Conservation (phyloP, 352 stramenopile genomes). For the Pythium apleroticum region DNA sequence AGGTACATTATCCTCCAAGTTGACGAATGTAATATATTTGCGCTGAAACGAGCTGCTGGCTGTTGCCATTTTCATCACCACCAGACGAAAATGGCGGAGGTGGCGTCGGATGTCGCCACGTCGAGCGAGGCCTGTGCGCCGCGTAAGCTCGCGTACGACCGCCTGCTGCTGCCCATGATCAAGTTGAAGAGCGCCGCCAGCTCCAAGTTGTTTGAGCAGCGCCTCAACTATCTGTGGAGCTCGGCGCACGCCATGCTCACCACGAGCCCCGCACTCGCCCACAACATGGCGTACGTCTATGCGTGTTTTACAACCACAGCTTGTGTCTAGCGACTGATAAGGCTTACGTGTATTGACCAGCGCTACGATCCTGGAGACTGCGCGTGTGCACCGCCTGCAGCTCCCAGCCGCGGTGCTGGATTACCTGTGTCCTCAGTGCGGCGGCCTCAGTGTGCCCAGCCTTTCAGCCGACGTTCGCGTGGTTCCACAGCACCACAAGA, state of each 20-base stretch:
- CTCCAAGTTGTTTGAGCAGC: constrained; percentile 63
- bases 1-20: not conserved
- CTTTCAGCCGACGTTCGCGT: constrained; percentile 57
- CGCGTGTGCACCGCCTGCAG: constrained; percentile 31
- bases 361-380: constrained; percentile 52
- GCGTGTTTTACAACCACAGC: not conserved
- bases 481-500: constrained; percentile 36
- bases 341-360: constrained; percentile 26
- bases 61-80: not conserved
- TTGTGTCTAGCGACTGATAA: not conserved
- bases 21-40: constrained; percentile 10
- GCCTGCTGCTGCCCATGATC: constrained; percentile 43
- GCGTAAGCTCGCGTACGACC: constrained; percentile 3
- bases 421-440: constrained; percentile 68
- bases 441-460: constrained; percentile 56
- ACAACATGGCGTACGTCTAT: constrained; percentile 49
- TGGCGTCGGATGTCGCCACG: not conserved
- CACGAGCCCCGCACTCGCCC: constrained; percentile 39
- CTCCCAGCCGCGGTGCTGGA: constrained; percentile 55
- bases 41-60: not conserved
- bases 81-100: not conserved
- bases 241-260: constrained; percentile 49
- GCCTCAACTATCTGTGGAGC: constrained; percentile 67
- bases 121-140: not conserved
- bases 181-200: constrained; percentile 35